Evolutionary conservation across 1,139 yeast genomes (phyloP).

Genomic region (Kurtzmaniella natalensis): DNA sequence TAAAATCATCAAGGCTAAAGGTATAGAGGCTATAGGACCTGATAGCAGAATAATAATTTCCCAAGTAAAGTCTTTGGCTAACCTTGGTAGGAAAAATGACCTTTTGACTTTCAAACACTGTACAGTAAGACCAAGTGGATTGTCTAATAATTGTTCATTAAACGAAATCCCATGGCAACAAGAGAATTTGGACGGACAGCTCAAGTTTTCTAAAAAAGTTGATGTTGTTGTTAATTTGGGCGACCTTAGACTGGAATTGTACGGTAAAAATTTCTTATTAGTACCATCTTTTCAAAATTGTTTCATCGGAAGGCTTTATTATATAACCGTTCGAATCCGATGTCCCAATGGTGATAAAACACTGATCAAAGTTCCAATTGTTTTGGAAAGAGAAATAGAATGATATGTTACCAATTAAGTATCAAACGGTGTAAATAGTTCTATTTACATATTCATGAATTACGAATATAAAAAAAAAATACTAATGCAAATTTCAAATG

Average conservation of each 20-base stretch:
- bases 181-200: slow-evolving; percentile 15
- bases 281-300: slow-evolving; percentile 40
- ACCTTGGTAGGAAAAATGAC: slow-evolving; percentile 24
- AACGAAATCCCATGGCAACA: slow-evolving; percentile 20
- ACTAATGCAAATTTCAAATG: too few relatives aligned
- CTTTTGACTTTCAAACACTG: slow-evolving; percentile 17
- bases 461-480: too few relatives aligned
- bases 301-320: slow-evolving; percentile 31
- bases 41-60: background rate
- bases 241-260: background rate
- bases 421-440: too few relatives aligned
- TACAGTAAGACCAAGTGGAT: slow-evolving; percentile 7
- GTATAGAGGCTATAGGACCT: slow-evolving; percentile 15
- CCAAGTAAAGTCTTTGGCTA: slow-evolving; percentile 20
- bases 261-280: slow-evolving; percentile 22
- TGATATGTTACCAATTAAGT: background rate
- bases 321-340: slow-evolving; percentile 26
- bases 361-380: slow-evolving; percentile 29
- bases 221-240: slow-evolving; percentile 17
- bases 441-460: too few relatives aligned
- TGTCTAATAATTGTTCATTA: slow-evolving; percentile 7
- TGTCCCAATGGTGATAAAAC: slow-evolving; percentile 25
- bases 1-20: slow-evolving; percentile 22
- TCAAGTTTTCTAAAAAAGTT: slow-evolving; percentile 18
- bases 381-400: slow-evolving; percentile 15